phyloP scores from a whole-genome alignment of 257 asterid species.

The Eucommia ulmoides region DNA sequence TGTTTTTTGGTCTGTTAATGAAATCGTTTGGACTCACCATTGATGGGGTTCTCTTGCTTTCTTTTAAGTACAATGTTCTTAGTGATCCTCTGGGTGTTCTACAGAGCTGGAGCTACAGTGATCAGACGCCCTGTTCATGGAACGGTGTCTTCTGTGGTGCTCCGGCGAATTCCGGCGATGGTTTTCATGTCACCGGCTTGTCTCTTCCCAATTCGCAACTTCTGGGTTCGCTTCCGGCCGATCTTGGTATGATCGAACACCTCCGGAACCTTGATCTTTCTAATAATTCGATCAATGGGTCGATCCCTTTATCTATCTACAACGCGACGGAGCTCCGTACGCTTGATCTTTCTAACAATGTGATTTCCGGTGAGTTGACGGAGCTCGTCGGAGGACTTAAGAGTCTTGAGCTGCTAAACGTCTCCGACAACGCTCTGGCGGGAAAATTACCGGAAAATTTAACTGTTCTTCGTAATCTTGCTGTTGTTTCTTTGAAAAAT shows the following conservation, averaged over 20 bases:
- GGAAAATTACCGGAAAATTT: conserved; percentile 59
- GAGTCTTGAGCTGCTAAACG: conserved; percentile 45
- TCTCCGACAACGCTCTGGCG: conserved; percentile 59
- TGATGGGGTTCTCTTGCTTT: conserved; percentile 63
- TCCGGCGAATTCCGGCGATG: conserved; percentile 37
- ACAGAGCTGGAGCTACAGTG: conserved; percentile 37
- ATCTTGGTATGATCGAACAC: conserved; percentile 53
- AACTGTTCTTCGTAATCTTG: conserved; percentile 28
- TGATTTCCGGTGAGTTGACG: conserved; percentile 63
- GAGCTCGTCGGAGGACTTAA: conserved; percentile 34
- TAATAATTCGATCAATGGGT: conserved; percentile 69
- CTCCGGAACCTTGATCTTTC: conserved; percentile 53
- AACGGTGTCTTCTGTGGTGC: conserved; percentile 62
- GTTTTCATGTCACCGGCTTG: conserved; percentile 52
- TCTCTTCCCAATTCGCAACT: conserved; percentile 51
- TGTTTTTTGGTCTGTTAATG: conserved; percentile 19
- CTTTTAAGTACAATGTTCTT: conserved; percentile 45
- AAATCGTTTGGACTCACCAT: conserved; percentile 38
- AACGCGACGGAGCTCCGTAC: conserved; percentile 37
- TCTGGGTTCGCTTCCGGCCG: conserved; percentile 49
- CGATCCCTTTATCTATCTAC: conserved; percentile 61
- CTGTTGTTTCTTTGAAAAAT: conserved; percentile 42
- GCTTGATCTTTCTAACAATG: conserved; percentile 64
- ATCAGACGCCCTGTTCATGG: conserved; percentile 78
- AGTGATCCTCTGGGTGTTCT: conserved; percentile 54